Evolutionary conservation across 345 rosid species (phyloP), one percentile per base, ranked within the genome.

Genomic region (Trapa incisa): DNA sequence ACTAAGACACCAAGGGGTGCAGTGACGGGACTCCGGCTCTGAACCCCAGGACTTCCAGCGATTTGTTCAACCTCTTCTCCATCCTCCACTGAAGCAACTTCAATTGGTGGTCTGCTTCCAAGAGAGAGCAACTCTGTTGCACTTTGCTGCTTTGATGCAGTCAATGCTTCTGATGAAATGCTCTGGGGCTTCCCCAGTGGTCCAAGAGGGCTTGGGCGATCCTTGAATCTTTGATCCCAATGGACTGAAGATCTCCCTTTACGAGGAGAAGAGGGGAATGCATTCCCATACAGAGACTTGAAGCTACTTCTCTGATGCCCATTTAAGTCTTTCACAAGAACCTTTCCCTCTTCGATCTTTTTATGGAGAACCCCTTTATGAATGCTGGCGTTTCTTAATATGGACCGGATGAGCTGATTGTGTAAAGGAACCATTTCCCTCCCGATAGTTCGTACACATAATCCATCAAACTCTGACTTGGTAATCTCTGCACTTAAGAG

Each of bases 1-100:
- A 86, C 62, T 12, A 75, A 82, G 65, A 93, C 75, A 61, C 98
- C 97, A 43, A 90, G 71, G n/a, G 97, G 96, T 73, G 96, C 95
- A 65, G 96, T 93, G 8, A 91, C 88, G 0, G 92, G 83, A 60
- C 89, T 84, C 72, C 79, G 76, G 61, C 96, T 90, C 78, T 88
- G 96, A 42, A 87, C 80, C 39, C 92, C 82, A 2, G 89, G 89
- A 74, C 96, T 88, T 63, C 71, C 91, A 0, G 92, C 84, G 29
- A 72, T 41, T 80, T 93, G 97, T 79, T 93, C 97, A 58, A 91
- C 98, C 79, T 91, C 99, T 76, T 93, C 97, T 13, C 96, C 99
- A 17, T 91, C 99, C 73, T 93, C 99, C 61, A 85, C 93, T 4
- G 98, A 92, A 2, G 72, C 80, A 73, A 89, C 89, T 75, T 89